These are phyloP conservation scores for Microdochium nivale DNA, from an alignment of 2,329 filamentous ascomycete species.

Conservation along the genomic window DNA sequence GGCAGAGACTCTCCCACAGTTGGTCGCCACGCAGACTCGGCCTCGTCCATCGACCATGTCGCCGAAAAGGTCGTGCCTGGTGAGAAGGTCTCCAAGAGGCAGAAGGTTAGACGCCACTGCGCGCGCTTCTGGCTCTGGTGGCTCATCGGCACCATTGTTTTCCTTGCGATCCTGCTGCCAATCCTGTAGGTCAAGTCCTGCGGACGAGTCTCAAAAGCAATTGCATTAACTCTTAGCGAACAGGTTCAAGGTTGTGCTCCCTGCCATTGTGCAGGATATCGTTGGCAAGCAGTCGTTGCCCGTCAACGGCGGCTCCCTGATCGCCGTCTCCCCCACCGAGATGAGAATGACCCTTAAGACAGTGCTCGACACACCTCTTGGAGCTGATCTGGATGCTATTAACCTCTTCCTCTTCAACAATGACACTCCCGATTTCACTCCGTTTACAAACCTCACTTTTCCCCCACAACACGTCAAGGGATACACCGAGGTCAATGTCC, in stretches of 20 bases:
- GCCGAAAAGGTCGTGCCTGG: neutral
- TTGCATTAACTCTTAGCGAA: neutral
- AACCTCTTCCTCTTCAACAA: constrained; percentile 21
- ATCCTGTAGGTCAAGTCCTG: neutral
- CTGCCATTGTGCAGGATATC: constrained; percentile 28
- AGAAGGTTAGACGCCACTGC: constrained; percentile 5
- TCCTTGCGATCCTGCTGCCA: neutral
- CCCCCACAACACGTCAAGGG: constrained; percentile 18
- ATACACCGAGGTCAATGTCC: constrained; percentile 13
- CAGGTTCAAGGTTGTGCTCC: constrained; percentile 28
- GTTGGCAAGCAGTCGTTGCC: constrained; percentile 25
- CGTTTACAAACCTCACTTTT: constrained; percentile 17
- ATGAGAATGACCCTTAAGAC: constrained; percentile 23
- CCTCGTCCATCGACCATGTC: neutral
- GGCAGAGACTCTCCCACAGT: neutral
- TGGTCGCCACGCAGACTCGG: neutral
- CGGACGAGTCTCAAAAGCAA: neutral
- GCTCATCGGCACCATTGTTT: neutral
- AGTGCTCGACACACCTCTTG: constrained; percentile 24
- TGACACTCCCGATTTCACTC: constrained; percentile 12
- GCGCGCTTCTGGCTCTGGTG: constrained; percentile 11
- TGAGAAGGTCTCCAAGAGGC: neutral
- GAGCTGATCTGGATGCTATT: constrained; percentile 25
- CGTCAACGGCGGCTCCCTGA: constrained; percentile 22
- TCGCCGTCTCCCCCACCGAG: constrained; percentile 21